Evolutionary conservation across 345 rosid species (phyloP), one percentile per base, ranked within the genome.

Genomic region (Euphorbia pulcherrima): DNA sequence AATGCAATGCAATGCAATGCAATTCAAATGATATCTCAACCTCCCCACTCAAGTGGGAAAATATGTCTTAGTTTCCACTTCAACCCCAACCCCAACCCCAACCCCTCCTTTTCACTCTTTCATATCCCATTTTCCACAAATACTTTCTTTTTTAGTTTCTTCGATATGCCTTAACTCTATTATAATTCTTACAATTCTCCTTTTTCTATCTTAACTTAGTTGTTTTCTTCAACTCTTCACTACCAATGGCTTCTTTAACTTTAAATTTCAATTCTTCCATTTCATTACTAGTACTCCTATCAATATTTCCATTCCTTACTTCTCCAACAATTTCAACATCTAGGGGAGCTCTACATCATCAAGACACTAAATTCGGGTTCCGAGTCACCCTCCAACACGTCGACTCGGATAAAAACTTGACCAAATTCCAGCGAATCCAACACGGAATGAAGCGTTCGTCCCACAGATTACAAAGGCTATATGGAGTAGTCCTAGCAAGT

Each of bases 401-500:
- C 0, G 97, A 94, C 50, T 84, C 86, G 0, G 86, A 86, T 23
- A 89, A 83, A 75, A 94, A 94, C 81, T 70, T 91, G 47, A 89
- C 99, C 37, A 86, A 84, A 55, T 80, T 88, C 58, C 85, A 94
- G 74, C 83, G 83, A 21, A 75, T 91, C 21, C 85, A 76, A 62
- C 95, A 84, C 0, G 95, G 92, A 17, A 71, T 89, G 18, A 83
- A 71, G 72, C 90, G 96, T 9, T 88, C 92, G 13, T 72, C 77
- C 14, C 78, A 81, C 73, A 83, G 92, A 72, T 55, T 93, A 27
- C 81, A 89, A 29, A 82, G 77, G 79, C 72, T 83, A n/a, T 77
- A 75, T 39, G 78, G 80, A 30, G 75, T 83, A 80, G 85, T 78
- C 58, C 30, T 79, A 74, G 87, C 83, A 0, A 69, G 30, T 20